Evolutionary conservation across 1,139 yeast species (phyloP).

Genomic region (Candida frijolesensis): DNA sequence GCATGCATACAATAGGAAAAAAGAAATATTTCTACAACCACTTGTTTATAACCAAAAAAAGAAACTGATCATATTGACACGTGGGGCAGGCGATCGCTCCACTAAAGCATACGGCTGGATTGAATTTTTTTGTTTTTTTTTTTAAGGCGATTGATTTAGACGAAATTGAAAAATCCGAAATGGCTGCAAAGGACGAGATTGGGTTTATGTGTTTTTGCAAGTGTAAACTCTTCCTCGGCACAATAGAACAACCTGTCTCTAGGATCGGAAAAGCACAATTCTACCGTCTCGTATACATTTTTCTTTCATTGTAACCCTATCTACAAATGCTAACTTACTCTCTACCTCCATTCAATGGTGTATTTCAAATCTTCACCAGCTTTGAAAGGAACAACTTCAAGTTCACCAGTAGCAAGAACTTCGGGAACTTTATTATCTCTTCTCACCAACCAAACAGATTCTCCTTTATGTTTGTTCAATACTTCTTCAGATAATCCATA

Average conservation of each 20-base stretch:
- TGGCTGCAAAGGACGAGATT: too few species aligned
- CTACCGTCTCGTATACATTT: background rate
- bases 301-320: background rate
- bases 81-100: too few species aligned
- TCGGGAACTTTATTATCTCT: slow-evolving; percentile 61
- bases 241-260: background rate
- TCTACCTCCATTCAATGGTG: slow-evolving; percentile 71
- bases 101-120: too few species aligned
- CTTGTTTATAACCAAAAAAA: too few species aligned
- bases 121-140: too few species aligned
- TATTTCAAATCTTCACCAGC: slow-evolving; percentile 79
- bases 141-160: too few species aligned
- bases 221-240: too few species aligned
- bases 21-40: too few species aligned
- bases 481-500: slow-evolving; percentile 52
- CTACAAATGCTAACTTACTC: background rate
- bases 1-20: too few species aligned
- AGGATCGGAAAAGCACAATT: background rate
- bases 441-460: slow-evolving; percentile 43
- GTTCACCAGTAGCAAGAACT: slow-evolving; percentile 44
- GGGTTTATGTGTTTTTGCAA: too few species aligned
- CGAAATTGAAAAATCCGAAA: too few species aligned
- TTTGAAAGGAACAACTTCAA: slow-evolving; percentile 82
- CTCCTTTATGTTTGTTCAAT: slow-evolving; percentile 45
- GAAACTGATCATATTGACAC: too few species aligned